These are phyloP conservation scores for Populus alba DNA, from an alignment of 345 rosid genomes.

Conservation along the genomic window DNA sequence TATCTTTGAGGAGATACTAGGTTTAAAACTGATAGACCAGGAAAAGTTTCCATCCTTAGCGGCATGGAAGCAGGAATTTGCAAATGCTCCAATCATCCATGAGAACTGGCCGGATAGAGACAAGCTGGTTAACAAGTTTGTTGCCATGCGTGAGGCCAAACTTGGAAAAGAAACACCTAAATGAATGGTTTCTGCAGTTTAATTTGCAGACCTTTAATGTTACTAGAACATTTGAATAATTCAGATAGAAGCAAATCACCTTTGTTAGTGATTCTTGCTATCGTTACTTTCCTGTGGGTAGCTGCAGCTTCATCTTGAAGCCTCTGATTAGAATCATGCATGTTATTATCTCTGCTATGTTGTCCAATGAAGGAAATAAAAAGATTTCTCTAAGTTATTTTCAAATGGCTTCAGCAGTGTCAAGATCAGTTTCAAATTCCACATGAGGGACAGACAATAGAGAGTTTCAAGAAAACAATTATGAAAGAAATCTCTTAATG, in stretches of 20 bases:
- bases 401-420: background rate
- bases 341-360: background rate
- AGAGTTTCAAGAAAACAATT: too few species aligned
- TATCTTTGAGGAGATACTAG: background rate
- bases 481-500: too few species aligned
- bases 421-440: background rate
- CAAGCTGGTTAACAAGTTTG: background rate
- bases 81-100: conserved; percentile 1
- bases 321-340: background rate
- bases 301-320: background rate
- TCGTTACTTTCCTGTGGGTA: background rate
- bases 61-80: conserved; percentile 4
- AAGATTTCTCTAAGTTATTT: background rate
- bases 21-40: background rate
- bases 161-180: background rate
- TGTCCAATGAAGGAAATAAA: background rate
- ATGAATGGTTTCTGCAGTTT: background rate
- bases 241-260: background rate
- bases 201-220: background rate
- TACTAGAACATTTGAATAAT: background rate
- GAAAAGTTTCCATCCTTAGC: background rate
- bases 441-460: too few species aligned
- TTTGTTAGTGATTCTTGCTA: background rate
- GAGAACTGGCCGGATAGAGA: conserved; percentile 8
- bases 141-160: background rate